A percentile compares a stretch with the other conserved stretches of the same genome.
Conservation (phyloP, 768 basidiomycete genomes). For the Rhodotorula paludigena region DNA sequence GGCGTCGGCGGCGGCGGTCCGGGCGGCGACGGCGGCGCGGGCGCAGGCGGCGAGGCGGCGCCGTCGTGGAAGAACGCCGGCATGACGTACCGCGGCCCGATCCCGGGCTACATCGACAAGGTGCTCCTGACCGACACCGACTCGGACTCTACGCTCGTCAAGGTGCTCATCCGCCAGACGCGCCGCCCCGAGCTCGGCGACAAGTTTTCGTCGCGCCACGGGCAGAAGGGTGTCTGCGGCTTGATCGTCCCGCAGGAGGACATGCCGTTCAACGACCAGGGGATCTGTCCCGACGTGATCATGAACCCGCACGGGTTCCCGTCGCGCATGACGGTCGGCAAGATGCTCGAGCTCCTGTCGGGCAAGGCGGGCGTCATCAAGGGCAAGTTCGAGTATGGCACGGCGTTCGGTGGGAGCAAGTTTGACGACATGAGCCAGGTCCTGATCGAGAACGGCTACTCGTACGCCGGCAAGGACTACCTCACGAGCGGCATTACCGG, state of each 20-base stretch:
- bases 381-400: conserved; percentile 87
- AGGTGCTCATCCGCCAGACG: conserved; percentile 94
- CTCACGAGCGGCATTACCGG: conserved; percentile 97
- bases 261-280: conserved; percentile 98
- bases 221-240: conserved; percentile 98
- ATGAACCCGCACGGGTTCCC: conserved; percentile 99
- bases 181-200: conserved; percentile 93
- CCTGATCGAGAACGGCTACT: conserved; percentile 89
- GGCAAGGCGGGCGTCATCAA: conserved; percentile 92
- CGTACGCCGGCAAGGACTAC: conserved; percentile 98
- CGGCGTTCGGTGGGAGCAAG: conserved; percentile 97
- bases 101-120: conserved; percentile 92
- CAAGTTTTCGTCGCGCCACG: conserved; percentile 96
- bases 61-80: conserved; percentile 87
- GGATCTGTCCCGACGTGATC: conserved; percentile 83
- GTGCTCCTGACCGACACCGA: conserved; percentile 96
- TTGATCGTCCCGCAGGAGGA: conserved; percentile 98
- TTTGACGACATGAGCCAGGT: conserved; percentile 98
- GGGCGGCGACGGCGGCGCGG: not conserved
- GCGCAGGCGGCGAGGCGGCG: conserved; percentile 46
- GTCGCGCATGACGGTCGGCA: conserved; percentile 89
- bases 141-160: conserved; percentile 84
- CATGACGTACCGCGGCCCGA: conserved; percentile 86
- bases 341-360: conserved; percentile 96
- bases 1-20: conserved; percentile 8